A percentile compares a stretch with the other conserved stretches of the same genome.
phyloP scores from a whole-genome alignment of 225 moss, liverwort and hornwort genomes.

The Polytrichum commune region DNA sequence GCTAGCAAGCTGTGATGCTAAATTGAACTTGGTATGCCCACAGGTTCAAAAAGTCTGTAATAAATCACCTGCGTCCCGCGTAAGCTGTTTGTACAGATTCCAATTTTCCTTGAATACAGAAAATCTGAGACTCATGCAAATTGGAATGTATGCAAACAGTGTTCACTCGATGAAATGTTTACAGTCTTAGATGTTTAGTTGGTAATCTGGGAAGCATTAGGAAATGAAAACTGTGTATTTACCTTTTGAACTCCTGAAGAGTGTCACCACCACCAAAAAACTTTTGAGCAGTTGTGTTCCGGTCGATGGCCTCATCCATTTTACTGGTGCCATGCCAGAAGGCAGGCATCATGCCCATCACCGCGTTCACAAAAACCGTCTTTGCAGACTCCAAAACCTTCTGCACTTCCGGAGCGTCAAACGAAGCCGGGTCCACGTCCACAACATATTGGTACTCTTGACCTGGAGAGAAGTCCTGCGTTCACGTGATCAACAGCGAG shows the following conservation, averaged over 20 bases:
- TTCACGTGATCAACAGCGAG: background rate
- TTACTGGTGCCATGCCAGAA: conserved; percentile 89
- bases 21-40: too few species aligned
- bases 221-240: background rate
- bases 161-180: background rate
- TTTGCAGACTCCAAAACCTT: conserved; percentile 47
- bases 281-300: conserved; percentile 68
- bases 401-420: conserved; percentile 42
- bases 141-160: too few species aligned
- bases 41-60: too few species aligned
- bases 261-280: conserved; percentile 87
- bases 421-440: conserved; percentile 71
- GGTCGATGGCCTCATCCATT: conserved; percentile 87
- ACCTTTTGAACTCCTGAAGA: conserved; percentile 85
- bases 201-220: too few species aligned
- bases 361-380: conserved; percentile 84
- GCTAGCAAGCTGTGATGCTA: too few species aligned
- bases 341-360: conserved; percentile 87
- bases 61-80: too few species aligned
- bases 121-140: too few species aligned
- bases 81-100: too few species aligned
- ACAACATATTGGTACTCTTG: conserved; percentile 65
- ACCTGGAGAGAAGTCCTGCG: conserved; percentile 63
- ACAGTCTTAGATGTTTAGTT: background rate
- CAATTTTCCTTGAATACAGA: too few species aligned